phyloP scores from a whole-genome alignment of 495 filamentous ascomycete species.

The Neurospora intermedia region DNA sequence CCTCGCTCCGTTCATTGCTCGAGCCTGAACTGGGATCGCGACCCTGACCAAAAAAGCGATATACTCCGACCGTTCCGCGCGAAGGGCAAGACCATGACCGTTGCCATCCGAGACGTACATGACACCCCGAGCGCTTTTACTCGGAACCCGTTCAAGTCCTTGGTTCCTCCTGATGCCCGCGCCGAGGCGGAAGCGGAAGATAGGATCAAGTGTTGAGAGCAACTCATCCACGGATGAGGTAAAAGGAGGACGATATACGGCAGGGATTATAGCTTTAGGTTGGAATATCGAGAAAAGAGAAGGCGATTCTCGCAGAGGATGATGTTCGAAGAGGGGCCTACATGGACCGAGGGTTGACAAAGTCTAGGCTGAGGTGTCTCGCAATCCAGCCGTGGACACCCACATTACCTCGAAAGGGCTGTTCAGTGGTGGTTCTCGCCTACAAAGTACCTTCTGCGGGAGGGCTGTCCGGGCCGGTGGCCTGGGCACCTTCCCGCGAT shows the following conservation, averaged over 20 bases:
- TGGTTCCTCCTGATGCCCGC: neutral
- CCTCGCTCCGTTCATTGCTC: neutral
- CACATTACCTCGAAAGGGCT: neutral
- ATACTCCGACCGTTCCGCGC: neutral
- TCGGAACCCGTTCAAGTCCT: neutral
- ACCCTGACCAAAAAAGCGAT: neutral
- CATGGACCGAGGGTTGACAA: neutral
- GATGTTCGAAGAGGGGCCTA: neutral
- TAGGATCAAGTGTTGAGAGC: neutral
- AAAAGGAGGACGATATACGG: neutral
- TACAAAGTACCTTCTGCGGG: neutral
- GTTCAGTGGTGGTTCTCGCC: neutral
- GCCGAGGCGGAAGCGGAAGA: neutral
- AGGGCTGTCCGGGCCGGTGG: neutral
- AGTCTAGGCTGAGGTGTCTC: no score
- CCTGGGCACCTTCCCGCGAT: neutral
- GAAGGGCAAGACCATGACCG: neutral
- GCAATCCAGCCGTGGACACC: no score
- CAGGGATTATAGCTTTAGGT: no score
- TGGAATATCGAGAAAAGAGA: no score
- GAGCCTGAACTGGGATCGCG: neutral
- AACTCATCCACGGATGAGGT: neutral
- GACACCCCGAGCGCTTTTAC: neutral
- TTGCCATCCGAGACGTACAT: no score
- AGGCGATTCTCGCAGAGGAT: neutral